A percentile compares a stretch with the other conserved stretches of the same genome.
Evolutionary conservation across 2,329 filamentous ascomycete species (phyloP).

Genomic region (Aspergillus quadricinctus): DNA sequence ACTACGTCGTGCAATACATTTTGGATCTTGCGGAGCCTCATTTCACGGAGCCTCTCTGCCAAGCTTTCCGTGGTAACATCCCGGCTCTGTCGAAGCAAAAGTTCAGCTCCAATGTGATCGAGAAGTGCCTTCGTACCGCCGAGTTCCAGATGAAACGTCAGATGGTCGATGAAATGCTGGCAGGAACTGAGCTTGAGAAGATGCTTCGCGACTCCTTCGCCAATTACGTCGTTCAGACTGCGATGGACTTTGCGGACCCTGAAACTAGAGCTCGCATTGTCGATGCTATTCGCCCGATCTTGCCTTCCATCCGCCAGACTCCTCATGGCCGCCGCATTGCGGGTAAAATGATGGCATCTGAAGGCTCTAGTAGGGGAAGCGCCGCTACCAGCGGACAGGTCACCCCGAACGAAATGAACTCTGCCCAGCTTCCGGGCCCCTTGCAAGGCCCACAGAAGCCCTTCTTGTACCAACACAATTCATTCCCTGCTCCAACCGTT

Average conservation of each 20-base stretch:
- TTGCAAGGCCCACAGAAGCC: constrained; percentile 25
- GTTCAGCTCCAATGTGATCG: constrained; percentile 98
- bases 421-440: constrained; percentile 31
- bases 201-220: constrained; percentile 89
- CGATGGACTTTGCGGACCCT: constrained; percentile 76
- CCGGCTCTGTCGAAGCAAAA: constrained; percentile 82
- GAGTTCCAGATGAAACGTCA: constrained; percentile 68
- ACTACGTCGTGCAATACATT: constrained; percentile 99
- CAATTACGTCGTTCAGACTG: constrained; percentile 98
- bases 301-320: constrained; percentile 80
- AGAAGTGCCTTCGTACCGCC: constrained; percentile 88
- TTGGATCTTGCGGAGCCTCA: constrained; percentile 82
- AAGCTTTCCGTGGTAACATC: constrained; percentile 71
- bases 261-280: constrained; percentile 71
- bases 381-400: constrained; percentile 35
- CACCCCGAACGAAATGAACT: constrained; percentile 38
- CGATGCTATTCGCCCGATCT: constrained; percentile 77
- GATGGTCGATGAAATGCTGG: constrained; percentile 78
- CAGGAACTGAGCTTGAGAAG: constrained; percentile 73
- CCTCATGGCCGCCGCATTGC: constrained; percentile 92
- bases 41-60: constrained; percentile 86
- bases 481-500: constrained; percentile 20
- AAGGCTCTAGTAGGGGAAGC: constrained; percentile 40
- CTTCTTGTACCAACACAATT: constrained; percentile 27
- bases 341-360: constrained; percentile 69